phyloP scores from a whole-genome alignment of 768 basidiomycete genomes.

The Pleurotus salmoneostramineus region DNA sequence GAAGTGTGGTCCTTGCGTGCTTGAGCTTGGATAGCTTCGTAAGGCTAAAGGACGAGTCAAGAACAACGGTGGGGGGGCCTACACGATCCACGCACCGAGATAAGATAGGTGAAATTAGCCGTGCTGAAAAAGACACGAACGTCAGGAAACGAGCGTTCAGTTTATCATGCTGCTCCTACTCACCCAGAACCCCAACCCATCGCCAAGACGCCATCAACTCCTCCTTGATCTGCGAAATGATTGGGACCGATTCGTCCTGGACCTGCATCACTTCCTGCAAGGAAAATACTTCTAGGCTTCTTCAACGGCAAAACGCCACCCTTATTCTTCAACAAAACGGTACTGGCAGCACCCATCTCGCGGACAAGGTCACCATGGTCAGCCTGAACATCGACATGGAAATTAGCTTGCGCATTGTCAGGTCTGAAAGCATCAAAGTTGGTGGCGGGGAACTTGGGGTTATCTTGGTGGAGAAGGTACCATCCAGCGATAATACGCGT shows the following conservation, averaged over 20 bases:
- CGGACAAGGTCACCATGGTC: constrained; percentile 68
- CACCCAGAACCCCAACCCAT: constrained; percentile 92
- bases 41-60: constrained; percentile 40
- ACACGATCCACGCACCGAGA: constrained; percentile 47
- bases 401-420: constrained; percentile 50
- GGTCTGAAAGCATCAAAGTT: constrained; percentile 70
- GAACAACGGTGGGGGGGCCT: background rate
- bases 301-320: constrained; percentile 51
- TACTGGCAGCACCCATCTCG: constrained; percentile 70
- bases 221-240: constrained; percentile 60
- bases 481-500: constrained; percentile 72
- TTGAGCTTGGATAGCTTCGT: constrained; percentile 75
- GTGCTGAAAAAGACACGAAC: constrained; percentile 50
- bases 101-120: constrained; percentile 71
- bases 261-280: constrained; percentile 64
- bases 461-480: constrained; percentile 67
- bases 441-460: constrained; percentile 51
- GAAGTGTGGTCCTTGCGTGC: constrained; percentile 63
- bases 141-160: no score
- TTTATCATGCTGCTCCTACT: constrained; percentile 3
- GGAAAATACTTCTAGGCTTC: constrained; percentile 52
- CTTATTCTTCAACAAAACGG: constrained; percentile 74
- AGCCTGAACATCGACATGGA: constrained; percentile 66
- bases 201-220: constrained; percentile 68
- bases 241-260: constrained; percentile 69